phyloP scores from a whole-genome alignment of 495 filamentous ascomycete species.

The Penicillium odoratum region DNA sequence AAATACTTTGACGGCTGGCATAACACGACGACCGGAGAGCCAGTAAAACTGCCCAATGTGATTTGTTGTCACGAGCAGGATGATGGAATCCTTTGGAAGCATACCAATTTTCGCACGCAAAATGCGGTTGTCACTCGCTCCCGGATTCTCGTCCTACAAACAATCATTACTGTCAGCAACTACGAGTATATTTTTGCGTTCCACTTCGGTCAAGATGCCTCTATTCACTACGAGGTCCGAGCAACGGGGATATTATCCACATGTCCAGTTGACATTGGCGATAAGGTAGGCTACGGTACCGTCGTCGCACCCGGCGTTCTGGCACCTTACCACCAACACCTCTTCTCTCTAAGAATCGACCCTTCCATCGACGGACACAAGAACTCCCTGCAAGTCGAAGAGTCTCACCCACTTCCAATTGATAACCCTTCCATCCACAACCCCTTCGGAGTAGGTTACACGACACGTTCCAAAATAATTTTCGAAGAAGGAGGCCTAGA shows the following conservation, averaged over 20 bases:
- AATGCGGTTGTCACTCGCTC: conserved; percentile 57
- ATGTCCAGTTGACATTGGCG: conserved; percentile 61
- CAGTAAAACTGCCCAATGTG: conserved; percentile 53
- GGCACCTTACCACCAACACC: conserved; percentile 79
- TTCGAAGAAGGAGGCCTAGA: conserved; percentile 61
- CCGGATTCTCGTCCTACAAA: conserved; percentile 63
- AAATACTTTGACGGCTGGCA: conserved; percentile 62
- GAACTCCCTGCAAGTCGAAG: conserved; percentile 71
- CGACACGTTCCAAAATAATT: conserved; percentile 53
- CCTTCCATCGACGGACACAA: conserved; percentile 72
- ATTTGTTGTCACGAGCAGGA: conserved; percentile 69
- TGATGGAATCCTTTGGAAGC: conserved; percentile 67
- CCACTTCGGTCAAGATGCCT: conserved; percentile 79
- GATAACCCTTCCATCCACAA: conserved; percentile 54
- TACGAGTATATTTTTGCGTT: conserved; percentile 88
- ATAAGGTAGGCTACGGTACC: conserved; percentile 69
- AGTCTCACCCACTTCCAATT: conserved; percentile 67
- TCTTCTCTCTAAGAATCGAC: conserved; percentile 85
- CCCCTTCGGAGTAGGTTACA: conserved; percentile 76
- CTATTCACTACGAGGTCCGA: conserved; percentile 74
- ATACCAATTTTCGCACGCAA: conserved; percentile 65
- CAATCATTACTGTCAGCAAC: conserved; percentile 77
- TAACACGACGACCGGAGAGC: conserved; percentile 51
- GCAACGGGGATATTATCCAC: conserved; percentile 89
- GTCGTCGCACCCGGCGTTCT: conserved; percentile 82